A percentile compares a stretch with the other conserved stretches of the same genome.
phyloP scores from a whole-genome alignment of 441 rosid genomes.

The Adansonia gregorii region DNA sequence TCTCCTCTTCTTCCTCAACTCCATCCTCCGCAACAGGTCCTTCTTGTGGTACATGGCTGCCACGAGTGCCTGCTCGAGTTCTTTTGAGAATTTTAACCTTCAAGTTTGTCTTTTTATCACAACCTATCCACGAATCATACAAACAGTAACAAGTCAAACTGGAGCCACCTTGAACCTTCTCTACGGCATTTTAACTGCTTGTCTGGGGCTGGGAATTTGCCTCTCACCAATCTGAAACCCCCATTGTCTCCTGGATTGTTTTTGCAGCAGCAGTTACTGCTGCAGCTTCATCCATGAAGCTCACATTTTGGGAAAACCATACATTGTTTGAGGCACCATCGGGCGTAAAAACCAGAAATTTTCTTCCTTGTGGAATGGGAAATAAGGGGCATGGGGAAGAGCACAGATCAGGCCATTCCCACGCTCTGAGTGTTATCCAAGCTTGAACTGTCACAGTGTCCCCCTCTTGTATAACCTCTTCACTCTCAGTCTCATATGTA shows the following conservation, averaged over 20 bases:
- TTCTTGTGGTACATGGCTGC: conserved; percentile 62
- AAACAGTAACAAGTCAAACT: conserved; percentile 80
- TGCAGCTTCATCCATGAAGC: conserved; percentile 89
- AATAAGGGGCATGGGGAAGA: conserved; percentile 83
- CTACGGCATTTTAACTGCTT: conserved; percentile 67
- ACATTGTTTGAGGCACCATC: conserved; percentile 73
- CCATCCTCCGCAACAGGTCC: conserved; percentile 80
- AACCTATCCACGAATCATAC: conserved; percentile 93
- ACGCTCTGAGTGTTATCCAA: conserved; percentile 80
- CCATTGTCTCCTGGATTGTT: conserved; percentile 87
- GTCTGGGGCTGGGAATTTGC: conserved; percentile 35
- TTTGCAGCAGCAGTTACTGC: conserved; percentile 83
- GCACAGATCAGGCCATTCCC: conserved; percentile 78
- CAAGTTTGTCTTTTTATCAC: conserved; percentile 65
- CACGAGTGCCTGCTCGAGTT: conserved; percentile 82
- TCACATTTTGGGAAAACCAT: conserved; percentile 95
- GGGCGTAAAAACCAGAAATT: conserved; percentile 93
- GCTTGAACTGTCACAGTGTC: conserved; percentile 85
- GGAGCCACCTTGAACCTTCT: conserved; percentile 80
- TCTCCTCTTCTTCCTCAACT: conserved; percentile 89
- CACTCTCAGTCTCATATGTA: conserved; percentile 93
- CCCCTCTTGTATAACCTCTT: conserved; percentile 95
- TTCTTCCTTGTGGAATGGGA: conserved; percentile 94
- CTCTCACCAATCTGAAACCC: conserved; percentile 46
- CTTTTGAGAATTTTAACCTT: conserved; percentile 81